These are phyloP conservation scores for Triangularia verruculosa DNA, from an alignment of 2,329 filamentous ascomycete genomes.

Conservation along the genomic window DNA sequence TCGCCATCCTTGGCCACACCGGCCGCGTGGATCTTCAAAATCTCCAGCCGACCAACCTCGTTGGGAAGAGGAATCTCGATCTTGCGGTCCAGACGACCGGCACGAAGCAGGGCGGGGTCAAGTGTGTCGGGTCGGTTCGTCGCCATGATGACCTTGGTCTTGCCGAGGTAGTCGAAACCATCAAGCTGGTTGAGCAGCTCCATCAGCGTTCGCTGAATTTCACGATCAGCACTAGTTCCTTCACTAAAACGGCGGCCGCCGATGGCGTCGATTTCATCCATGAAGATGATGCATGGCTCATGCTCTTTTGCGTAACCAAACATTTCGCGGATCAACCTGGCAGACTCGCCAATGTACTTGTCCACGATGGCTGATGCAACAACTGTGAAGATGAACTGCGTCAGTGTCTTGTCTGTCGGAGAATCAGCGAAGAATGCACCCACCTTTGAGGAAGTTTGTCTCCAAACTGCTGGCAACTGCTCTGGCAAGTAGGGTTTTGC, in stretches of 20 bases:
- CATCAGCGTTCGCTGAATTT: constrained; percentile 98
- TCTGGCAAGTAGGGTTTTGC: constrained; percentile 91
- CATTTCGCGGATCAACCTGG: constrained; percentile 96
- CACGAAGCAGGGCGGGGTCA: constrained; percentile 87
- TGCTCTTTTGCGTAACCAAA: constrained; percentile 99
- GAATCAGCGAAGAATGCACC: constrained; percentile 17
- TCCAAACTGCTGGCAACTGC: constrained; percentile 95
- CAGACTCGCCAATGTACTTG: constrained; percentile 99
- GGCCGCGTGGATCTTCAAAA: constrained; percentile 93
- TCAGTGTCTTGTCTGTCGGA: not conserved
- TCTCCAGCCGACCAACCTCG: constrained; percentile 92
- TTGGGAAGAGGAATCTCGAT: constrained; percentile 97
- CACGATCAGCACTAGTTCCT: constrained; percentile 93
- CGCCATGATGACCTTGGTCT: constrained; percentile 99
- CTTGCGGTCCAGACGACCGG: constrained; percentile 92
- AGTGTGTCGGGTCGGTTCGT: constrained; percentile 96
- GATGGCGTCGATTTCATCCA: constrained; percentile 99
- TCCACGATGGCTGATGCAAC: constrained; percentile 98
- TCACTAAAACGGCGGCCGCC: constrained; percentile 95
- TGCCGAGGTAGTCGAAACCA: constrained; percentile 97
- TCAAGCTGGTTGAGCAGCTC: constrained; percentile 97
- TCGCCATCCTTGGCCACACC: constrained; percentile 88
- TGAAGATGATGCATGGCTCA: constrained; percentile 99
- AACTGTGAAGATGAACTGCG: constrained; percentile 52
- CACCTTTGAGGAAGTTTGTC: constrained; percentile 97